Base-by-base conservation (phyloP, 192 early-diverging fungal genomes). In the Allomyces macrogynus region DNA sequence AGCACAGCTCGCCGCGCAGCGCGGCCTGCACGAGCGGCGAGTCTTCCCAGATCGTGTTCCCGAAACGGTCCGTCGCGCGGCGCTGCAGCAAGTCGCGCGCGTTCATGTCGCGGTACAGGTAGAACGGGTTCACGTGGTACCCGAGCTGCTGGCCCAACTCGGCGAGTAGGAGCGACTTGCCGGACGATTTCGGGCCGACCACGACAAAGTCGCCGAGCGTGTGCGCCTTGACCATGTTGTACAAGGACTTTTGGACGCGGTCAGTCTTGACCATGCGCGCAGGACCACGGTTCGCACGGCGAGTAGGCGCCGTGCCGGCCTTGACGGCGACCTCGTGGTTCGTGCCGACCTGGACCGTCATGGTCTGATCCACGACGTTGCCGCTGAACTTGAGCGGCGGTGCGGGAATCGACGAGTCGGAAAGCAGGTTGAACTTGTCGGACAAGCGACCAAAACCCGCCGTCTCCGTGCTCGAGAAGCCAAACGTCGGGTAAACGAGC, bases 11-110 rank as follows among this genome's bases (percentile, higher is more conserved):
- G 20, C 89, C 89, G 25, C 78, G 75, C 12, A 89, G 67, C 9
- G 89, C 86, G 7, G 89, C 89, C 62, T 83, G 76, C 24, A 90
- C 83, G 18, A 89, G 72, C 1, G 76, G 75, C 16, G 85, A 85
- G 69, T 81, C 82, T 68, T 89, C 81, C 87, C 89, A 90, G 60
- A 84, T 68, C 11, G 89, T 89, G 54, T 86, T 81, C 42, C 89
- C 89, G 12, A 80, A 68, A 26, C 76, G 70, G 0, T 80, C 83
- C 0, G 89, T 90, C 49, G 78, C 75, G 42, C 89, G 77, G 40
- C 86, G 79, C 67, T 90, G 89, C 24, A 90, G 69, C 8, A 90
- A 74, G 69, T 88, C 86, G 11, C 89, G 76, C 5, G 89, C 82
- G 12, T 85, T 84, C 85, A 90, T 88, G 67, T 90, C 89, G 57